These are phyloP conservation scores for Ceratobasidium sp. DNA, from an alignment of 1,284 basidiomycete genomes.

Conservation along the genomic window DNA sequence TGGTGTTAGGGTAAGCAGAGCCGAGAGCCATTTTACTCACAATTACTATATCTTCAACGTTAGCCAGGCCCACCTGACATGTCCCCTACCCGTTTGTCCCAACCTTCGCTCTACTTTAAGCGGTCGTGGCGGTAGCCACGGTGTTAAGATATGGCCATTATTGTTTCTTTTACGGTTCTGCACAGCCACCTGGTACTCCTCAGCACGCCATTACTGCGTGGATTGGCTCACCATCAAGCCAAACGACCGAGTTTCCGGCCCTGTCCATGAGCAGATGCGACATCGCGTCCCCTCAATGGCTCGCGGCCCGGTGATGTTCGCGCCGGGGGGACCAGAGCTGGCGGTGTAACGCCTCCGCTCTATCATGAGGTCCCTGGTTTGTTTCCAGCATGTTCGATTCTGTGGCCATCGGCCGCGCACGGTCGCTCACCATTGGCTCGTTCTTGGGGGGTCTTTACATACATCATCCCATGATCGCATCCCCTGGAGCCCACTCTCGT, in stretches of 20 bases:
- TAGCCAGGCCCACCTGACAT: too few species aligned
- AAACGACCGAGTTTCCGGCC: background rate
- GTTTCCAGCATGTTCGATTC: background rate
- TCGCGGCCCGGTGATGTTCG: background rate
- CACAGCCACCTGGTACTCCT: constrained; percentile 1
- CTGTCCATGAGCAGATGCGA: background rate
- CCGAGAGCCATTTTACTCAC: too few species aligned
- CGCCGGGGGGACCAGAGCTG: background rate
- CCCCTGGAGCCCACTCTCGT: constrained; percentile 39
- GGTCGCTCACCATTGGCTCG: constrained; percentile 1
- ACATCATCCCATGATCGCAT: constrained; percentile 26
- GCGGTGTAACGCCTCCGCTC: background rate
- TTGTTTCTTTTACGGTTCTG: background rate
- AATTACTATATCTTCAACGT: too few species aligned
- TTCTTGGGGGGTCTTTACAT: constrained; percentile 4
- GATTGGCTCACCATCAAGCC: background rate
- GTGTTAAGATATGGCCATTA: constrained; percentile 3
- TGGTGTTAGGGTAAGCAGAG: too few species aligned
- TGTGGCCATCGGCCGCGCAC: constrained; percentile 2
- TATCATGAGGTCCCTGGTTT: background rate
- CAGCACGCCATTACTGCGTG: background rate
- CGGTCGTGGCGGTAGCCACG: background rate
- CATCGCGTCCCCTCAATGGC: background rate
- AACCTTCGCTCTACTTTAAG: background rate
- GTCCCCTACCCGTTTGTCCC: too few species aligned